Evolutionary conservation across 2,329 filamentous ascomycete species (phyloP), one percentile per base, ranked within the genome.

Genomic region (Xylaria arbuscula): DNA sequence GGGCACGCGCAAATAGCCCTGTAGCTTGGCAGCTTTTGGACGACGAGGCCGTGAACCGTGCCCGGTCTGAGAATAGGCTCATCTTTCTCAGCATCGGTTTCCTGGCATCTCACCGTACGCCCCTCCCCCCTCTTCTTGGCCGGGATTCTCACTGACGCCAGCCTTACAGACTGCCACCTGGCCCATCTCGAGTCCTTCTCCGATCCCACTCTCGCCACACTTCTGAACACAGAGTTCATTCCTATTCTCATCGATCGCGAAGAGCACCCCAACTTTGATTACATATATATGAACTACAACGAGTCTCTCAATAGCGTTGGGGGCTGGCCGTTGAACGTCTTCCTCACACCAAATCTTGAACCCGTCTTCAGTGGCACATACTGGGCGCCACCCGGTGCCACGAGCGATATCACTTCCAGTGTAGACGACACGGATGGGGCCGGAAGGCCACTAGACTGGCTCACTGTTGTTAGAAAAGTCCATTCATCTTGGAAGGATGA

Each of bases 201-300:
- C 78, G 93, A 97, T 73, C 84, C 88, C 1, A 89, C 93, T 70
- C 90, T 97, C 69, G 94, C 96, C 17, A 82, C 88, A 28, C 85
- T 97, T 66, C 86, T 99, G 42, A 99, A 98, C 82, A 85, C 90
- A 69, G 88, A 89, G 66, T 99, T 98, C 79, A 89, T 99, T 53
- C 95, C 96, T 3, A 90, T 98, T 78, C 92, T 98, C 75, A 88
- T 98, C 76, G 96, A 99, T 80, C 89, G 94, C 68, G 96, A 99
- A 81, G 93, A 97, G 81, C 90, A 95, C 32, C 95, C 95, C 9
- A 94, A 98, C 77, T 89, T 98, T 72, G 96, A 99, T 77, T 90
- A 92, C 70, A 94, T 98, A 72, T 98, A 98, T 80, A 98, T 98
- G 93, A 97, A 97, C 82, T 99, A 97, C 80, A 91, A 97, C 48